Evolutionary conservation across 371 early-diverging fungal species (phyloP).

Genomic region (Phascolomyces articulosus): DNA sequence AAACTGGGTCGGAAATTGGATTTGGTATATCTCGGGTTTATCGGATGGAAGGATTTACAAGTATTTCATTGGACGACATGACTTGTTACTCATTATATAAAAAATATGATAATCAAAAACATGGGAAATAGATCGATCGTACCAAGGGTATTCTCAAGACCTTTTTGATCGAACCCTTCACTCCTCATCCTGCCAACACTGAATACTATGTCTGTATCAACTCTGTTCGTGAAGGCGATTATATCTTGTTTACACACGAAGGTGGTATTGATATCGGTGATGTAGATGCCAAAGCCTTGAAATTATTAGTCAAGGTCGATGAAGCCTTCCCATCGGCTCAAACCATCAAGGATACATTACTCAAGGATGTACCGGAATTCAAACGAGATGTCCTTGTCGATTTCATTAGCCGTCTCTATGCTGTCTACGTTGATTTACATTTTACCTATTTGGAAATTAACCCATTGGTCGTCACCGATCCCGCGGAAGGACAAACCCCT

Average conservation of each 20-base stretch:
- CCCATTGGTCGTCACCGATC: constrained; percentile 92
- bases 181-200: constrained; percentile 88
- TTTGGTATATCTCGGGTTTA: constrained; percentile 6
- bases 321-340: constrained; percentile 66
- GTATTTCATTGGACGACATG: too few species aligned
- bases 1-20: background rate
- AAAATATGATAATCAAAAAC: background rate
- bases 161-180: constrained; percentile 96
- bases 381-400: constrained; percentile 87
- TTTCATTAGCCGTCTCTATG: constrained; percentile 90
- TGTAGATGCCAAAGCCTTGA: constrained; percentile 96
- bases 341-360: constrained; percentile 67
- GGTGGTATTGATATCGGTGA: constrained; percentile 98
- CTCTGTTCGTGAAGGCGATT: constrained; percentile 93
- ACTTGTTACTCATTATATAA: too few species aligned
- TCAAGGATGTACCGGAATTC: constrained; percentile 65
- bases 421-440: constrained; percentile 94
- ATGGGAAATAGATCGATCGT: constrained; percentile 69
- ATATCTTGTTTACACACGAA: constrained; percentile 95
- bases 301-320: constrained; percentile 76
- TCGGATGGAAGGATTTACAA: too few species aligned
- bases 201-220: constrained; percentile 98
- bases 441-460: constrained; percentile 99
- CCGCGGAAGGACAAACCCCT: constrained; percentile 56
- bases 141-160: constrained; percentile 89